Evolutionary conservation across 495 filamentous ascomycete genomes (phyloP).

Genomic region (Terfezia boudieri): DNA sequence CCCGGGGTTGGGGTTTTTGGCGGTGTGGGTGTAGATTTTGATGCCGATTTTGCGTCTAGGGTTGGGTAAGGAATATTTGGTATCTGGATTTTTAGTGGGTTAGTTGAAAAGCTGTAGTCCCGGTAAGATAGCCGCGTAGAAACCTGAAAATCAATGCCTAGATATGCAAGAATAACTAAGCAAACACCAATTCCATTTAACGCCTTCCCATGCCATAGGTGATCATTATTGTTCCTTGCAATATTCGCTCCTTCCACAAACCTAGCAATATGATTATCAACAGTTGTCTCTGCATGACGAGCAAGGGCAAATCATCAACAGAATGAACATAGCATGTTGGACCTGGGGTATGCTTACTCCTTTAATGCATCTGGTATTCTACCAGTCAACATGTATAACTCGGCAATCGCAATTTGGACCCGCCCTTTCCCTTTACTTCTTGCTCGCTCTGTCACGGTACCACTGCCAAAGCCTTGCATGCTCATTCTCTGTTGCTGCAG

Average conservation of each 20-base stretch:
- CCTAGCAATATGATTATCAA: constrained; percentile 2
- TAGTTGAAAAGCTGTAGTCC: constrained; percentile 3
- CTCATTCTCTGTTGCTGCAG: constrained; percentile 55
- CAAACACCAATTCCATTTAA: constrained; percentile 67
- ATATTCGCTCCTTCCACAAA: constrained; percentile 55
- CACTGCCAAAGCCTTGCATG: constrained; percentile 64
- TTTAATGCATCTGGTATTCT: constrained; percentile 75
- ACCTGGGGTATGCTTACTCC: constrained; percentile 24
- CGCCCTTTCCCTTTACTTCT: constrained; percentile 68
- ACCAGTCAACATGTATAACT: constrained; percentile 68
- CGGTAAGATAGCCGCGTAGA: not conserved
- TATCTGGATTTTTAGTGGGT: constrained; percentile 24
- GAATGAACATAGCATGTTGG: not conserved
- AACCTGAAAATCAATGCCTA: constrained; percentile 70
- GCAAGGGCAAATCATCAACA: not conserved
- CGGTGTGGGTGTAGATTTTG: constrained; percentile 20
- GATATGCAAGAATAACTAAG: constrained; percentile 66
- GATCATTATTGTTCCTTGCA: constrained; percentile 63
- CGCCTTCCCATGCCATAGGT: constrained; percentile 91
- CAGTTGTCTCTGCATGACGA: constrained; percentile 4
- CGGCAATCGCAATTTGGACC: constrained; percentile 57
- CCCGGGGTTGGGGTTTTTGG: constrained; percentile 16
- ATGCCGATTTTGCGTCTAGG: constrained; percentile 26
- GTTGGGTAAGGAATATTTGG: constrained; percentile 39
- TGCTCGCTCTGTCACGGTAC: constrained; percentile 45